Percentiles rank a stretch among this genome's conserved stretches.
Conservation (phyloP, 2,329 filamentous ascomycete genomes). For the Sporothrix dimorphospora region DNA sequence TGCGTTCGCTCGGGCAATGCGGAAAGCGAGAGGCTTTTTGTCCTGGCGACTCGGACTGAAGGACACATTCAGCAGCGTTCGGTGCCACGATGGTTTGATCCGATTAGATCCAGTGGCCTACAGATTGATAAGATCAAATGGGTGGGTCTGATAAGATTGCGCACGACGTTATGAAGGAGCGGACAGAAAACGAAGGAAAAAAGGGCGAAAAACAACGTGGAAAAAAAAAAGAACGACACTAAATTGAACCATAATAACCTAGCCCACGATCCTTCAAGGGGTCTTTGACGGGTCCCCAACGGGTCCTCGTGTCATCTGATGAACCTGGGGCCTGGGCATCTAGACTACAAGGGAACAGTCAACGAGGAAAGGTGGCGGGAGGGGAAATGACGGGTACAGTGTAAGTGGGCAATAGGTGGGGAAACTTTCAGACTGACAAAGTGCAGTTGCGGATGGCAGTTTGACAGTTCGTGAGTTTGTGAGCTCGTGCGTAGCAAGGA, state of each 20-base stretch:
- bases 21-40: too few relatives aligned
- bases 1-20: too few relatives aligned
- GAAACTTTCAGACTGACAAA: background rate
- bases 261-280: background rate
- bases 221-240: background rate
- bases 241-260: background rate
- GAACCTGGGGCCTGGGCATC: background rate
- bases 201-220: background rate
- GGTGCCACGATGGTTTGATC: conserved; percentile 5
- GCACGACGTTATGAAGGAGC: background rate
- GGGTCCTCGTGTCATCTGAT: background rate
- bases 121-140: conserved; percentile 16
- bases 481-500: background rate
- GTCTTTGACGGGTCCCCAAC: background rate
- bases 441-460: background rate
- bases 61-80: background rate
- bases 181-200: background rate
- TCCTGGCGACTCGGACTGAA: background rate
- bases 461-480: background rate
- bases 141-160: conserved; percentile 16
- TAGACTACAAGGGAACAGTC: background rate
- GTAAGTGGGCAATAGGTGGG: background rate
- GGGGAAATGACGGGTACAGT: too few relatives aligned
- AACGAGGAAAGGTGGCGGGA: background rate
- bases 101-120: conserved; percentile 9